These are phyloP conservation scores for Tympanopsis confertula DNA, from an alignment of 2,329 filamentous ascomycete genomes.

Conservation along the genomic window DNA sequence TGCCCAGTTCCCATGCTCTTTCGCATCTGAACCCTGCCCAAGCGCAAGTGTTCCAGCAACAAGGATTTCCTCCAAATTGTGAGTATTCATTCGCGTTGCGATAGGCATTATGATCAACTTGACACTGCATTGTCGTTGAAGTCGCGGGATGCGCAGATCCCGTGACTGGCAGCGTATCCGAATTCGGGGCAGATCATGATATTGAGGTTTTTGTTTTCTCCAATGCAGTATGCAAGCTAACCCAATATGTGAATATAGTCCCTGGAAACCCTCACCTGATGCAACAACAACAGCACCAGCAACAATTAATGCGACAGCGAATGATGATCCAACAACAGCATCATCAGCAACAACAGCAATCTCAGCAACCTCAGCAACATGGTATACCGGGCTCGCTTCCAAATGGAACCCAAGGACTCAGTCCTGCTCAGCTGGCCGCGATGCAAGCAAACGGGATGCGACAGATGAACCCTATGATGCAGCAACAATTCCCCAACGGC, in stretches of 20 bases:
- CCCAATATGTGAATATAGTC: constrained; percentile 11
- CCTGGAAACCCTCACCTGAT: constrained; percentile 29
- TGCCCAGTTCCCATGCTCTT: constrained; percentile 45
- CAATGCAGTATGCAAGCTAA: too few relatives aligned
- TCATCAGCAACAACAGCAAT: not conserved
- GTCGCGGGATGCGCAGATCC: too few relatives aligned
- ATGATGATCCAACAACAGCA: constrained; percentile 13
- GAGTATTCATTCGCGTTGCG: constrained; percentile 14
- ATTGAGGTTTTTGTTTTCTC: too few relatives aligned
- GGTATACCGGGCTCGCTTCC: constrained; percentile 24
- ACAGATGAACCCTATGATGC: constrained; percentile 14
- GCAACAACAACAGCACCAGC: constrained; percentile 24
- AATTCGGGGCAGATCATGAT: too few relatives aligned
- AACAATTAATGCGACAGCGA: constrained; percentile 18
- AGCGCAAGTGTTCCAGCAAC: constrained; percentile 39
- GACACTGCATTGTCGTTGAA: too few relatives aligned
- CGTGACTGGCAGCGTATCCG: too few relatives aligned
- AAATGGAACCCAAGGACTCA: constrained; percentile 23
- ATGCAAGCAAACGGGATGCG: constrained; percentile 8
- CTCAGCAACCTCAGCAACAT: constrained; percentile 7
- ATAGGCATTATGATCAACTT: too few relatives aligned
- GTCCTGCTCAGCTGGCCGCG: constrained; percentile 18
- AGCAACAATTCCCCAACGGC: constrained; percentile 20
- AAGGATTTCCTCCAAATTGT: constrained; percentile 26
- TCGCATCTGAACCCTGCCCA: constrained; percentile 44